These are phyloP conservation scores for Termitomyces sp. DNA, from an alignment of 768 basidiomycete species.

Conservation along the genomic window DNA sequence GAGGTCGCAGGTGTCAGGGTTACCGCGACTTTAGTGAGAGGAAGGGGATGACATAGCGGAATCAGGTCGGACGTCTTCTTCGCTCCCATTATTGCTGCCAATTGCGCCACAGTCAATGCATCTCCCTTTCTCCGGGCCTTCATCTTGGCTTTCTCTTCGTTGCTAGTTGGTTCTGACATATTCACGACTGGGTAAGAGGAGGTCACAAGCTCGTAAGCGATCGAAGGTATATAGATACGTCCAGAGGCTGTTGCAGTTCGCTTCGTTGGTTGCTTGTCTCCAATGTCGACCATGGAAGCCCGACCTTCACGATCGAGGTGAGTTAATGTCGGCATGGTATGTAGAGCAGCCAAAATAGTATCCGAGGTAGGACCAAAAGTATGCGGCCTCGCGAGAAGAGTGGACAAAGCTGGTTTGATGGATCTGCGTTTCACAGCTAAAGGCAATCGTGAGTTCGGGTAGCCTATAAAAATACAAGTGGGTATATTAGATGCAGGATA, in stretches of 20 bases:
- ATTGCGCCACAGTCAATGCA: conserved; percentile 70
- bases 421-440: not conserved
- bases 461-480: conserved; percentile 14
- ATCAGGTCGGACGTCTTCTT: conserved; percentile 84
- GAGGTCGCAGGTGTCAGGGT: conserved; percentile 47
- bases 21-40: conserved; percentile 70
- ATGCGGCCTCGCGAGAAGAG: not conserved
- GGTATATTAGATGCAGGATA: conserved; percentile 18
- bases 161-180: conserved; percentile 11
- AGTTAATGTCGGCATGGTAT: conserved; percentile 44
- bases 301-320: conserved; percentile 73
- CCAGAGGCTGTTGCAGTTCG: conserved; percentile 78
- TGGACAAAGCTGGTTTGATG: not conserved
- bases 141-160: conserved; percentile 34
- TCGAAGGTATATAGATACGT: conserved; percentile 61
- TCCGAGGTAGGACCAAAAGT: conserved; percentile 4
- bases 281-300: conserved; percentile 83
- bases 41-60: conserved; percentile 85
- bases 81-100: conserved; percentile 86
- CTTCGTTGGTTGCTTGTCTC: conserved; percentile 56
- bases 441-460: not conserved
- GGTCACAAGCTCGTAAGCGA: conserved; percentile 66
- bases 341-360: conserved; percentile 23
- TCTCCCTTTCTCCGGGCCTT: conserved; percentile 70
- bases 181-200: conserved; percentile 33